Evolutionary conservation across 495 filamentous ascomycete genomes (phyloP), one percentile per base, ranked within the genome.

Genomic region (Apiosordaria backusii): DNA sequence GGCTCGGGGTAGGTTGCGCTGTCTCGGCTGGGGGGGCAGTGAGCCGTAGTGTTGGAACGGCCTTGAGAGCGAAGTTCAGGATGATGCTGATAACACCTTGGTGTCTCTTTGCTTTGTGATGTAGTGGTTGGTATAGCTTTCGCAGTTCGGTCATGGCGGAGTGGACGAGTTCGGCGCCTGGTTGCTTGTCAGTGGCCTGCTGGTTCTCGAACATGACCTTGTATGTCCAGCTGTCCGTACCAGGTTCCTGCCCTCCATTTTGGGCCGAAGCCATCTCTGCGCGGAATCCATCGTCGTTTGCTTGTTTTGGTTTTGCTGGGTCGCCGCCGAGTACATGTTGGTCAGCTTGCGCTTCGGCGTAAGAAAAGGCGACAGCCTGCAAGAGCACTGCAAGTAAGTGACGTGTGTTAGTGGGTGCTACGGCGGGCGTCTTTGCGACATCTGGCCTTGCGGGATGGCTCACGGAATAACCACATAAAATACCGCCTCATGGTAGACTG

Each of bases 151-250:
- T 62, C 67, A 81, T 71, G 18, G 81, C 81, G 6, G 78, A 72
- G 45, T 77, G 75, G 50, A 83, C 79, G 19, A 81, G 77, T 5
- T 81, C 79, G 71, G 76, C 78, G 55, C 80, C 81, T 81, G 61
- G 10, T 63, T 75, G 72, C 35, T 45, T 18, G 35, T 45, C 35
- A 45, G 35, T 45, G 35, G 35, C 16, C 35, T 45, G 9, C 16
- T 45, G 35, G 35, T 45, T 45, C 35, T 9, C 16, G 35, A 13
- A 7, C 63, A 62, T 62, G 22, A 25, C 50, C 3, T 35, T 25
- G 21, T 70, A 53, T 21, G 68, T 58, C 35, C 13, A 45, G 10
- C 35, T 45, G 16, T 45, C 35, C 35, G 16, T 45, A 45, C 35
- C 35, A 21, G 59, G 18, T 27, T 61, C 26, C 16, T 45, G 35